A percentile compares a stretch with the other conserved stretches of the same genome.
Evolutionary conservation across 345 rosid species (phyloP).

Genomic region (Brassica incana): DNA sequence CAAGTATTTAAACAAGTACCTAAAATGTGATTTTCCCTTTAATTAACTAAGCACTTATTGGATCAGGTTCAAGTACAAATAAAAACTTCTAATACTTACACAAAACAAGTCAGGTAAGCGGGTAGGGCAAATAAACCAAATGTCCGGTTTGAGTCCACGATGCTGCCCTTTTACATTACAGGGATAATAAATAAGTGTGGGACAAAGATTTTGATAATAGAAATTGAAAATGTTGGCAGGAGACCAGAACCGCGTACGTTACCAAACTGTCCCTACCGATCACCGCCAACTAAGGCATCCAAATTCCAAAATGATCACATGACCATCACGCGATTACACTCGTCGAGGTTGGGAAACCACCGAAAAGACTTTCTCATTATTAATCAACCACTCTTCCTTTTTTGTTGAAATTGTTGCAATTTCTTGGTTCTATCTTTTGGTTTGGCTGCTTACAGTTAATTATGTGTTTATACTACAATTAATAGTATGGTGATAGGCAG

Average conservation of each 20-base stretch:
- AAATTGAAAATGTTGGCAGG: not conserved
- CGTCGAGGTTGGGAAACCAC: constrained; percentile 19
- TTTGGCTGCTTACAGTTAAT: not conserved
- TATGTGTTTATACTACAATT: not conserved
- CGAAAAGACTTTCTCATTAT: not conserved
- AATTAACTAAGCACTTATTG: no score
- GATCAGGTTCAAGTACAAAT: no score
- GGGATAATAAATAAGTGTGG: not conserved
- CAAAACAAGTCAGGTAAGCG: no score
- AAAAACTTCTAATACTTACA: no score
- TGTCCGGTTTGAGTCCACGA: no score
- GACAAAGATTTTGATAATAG: constrained; percentile 3
- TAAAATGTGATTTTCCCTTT: no score
- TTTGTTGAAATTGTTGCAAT: constrained; percentile 2
- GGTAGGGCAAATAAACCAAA: no score
- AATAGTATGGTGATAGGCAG: not conserved
- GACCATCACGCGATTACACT: constrained; percentile 3
- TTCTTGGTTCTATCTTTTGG: not conserved
- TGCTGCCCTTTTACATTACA: no score
- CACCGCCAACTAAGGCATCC: not conserved
- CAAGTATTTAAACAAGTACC: no score
- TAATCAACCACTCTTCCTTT: not conserved
- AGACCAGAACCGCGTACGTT: not conserved
- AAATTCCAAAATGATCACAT: constrained; percentile 3
- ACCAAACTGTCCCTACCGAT: not conserved